phyloP scores from a whole-genome alignment of 495 filamentous ascomycete species.

The Pyrenula aspistea region DNA sequence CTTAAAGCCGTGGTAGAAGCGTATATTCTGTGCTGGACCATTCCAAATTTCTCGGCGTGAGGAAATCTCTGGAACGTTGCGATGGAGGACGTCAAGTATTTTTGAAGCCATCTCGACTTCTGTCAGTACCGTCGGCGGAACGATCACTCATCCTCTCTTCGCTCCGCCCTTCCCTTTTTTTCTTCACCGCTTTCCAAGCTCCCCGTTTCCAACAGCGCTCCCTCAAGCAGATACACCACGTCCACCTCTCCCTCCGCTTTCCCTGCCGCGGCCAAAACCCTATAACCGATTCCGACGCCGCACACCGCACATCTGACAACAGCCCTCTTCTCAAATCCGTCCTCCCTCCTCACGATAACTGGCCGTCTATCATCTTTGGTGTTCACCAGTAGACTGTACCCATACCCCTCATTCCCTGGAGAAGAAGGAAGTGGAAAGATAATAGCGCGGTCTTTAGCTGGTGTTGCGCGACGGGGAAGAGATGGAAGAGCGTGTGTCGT shows the following conservation, averaged over 20 bases:
- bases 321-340: conserved; percentile 64
- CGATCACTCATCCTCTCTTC: not conserved
- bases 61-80: no score
- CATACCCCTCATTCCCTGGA: conserved; percentile 2
- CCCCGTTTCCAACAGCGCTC: conserved; percentile 40
- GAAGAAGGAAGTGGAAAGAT: conserved; percentile 29
- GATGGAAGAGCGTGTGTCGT: not conserved
- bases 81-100: no score
- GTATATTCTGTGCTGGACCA: no score
- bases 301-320: conserved; percentile 52
- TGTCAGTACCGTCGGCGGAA: no score
- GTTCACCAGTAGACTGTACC: not conserved
- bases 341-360: conserved; percentile 45
- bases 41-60: no score
- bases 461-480: not conserved
- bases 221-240: conserved; percentile 50
- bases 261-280: conserved; percentile 11
- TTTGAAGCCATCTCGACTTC: not conserved
- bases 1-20: no score
- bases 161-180: conserved; percentile 9
- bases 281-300: conserved; percentile 51
- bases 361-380: conserved; percentile 32
- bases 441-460: conserved; percentile 9
- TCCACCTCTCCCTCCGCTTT: conserved; percentile 18
- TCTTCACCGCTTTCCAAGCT: not conserved